These are phyloP conservation scores for Aspergillus sp. DNA, from an alignment of 2,329 filamentous ascomycete genomes.

Conservation along the genomic window DNA sequence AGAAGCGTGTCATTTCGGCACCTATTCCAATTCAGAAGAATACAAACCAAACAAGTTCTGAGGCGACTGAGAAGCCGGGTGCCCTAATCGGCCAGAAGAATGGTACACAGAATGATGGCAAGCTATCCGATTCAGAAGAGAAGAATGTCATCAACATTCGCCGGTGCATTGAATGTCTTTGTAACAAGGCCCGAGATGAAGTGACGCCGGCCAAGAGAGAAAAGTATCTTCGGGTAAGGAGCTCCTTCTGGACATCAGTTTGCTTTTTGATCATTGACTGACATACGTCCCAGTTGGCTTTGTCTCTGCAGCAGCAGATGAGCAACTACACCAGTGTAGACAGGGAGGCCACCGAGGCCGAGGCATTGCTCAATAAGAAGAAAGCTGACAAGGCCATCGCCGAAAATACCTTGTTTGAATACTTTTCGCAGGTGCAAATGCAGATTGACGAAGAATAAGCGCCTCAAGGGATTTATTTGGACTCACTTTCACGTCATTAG, in stretches of 20 bases:
- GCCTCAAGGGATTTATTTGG: too few relatives aligned
- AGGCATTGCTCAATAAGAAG: constrained; percentile 5
- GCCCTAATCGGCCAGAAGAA: background rate
- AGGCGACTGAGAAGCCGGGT: background rate
- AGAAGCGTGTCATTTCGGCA: background rate
- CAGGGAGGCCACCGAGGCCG: constrained; percentile 7
- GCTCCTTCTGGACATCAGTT: background rate
- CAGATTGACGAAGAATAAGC: constrained; percentile 9
- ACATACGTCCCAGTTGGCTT: constrained; percentile 7
- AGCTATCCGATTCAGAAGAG: background rate
- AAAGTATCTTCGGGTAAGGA: constrained; percentile 12
- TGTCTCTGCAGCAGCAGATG: constrained; percentile 12
- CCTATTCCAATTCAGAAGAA: background rate
- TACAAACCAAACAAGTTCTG: background rate
- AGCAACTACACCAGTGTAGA: constrained; percentile 8
- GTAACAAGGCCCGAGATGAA: constrained; percentile 7
- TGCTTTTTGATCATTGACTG: background rate
- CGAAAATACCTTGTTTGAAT: constrained; percentile 4
- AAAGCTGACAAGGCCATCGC: constrained; percentile 4
- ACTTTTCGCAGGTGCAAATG: constrained; percentile 4
- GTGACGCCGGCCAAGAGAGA: constrained; percentile 7
- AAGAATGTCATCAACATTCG: background rate
- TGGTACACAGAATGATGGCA: background rate
- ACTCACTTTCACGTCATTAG: too few relatives aligned
- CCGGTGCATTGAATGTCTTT: constrained; percentile 8